Evolutionary conservation across 2,329 filamentous ascomycete genomes (phyloP).

Genomic region (Tolypocladium cylindrosporum): DNA sequence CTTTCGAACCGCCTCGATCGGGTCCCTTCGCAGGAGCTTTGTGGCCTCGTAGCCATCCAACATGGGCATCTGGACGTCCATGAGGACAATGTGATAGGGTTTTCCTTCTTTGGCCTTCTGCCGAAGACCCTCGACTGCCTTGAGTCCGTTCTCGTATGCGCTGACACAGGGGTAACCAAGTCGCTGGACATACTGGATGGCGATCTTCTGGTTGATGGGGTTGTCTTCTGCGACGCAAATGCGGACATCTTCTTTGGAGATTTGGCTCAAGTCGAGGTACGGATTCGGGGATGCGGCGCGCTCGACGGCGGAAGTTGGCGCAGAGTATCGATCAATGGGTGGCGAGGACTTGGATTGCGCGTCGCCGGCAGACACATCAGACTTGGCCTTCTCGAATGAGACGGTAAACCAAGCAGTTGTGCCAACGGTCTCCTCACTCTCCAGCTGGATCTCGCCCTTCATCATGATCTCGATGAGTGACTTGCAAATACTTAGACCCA

Average conservation of each 20-base stretch:
- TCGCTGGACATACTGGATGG: conserved; percentile 79
- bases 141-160: conserved; percentile 81
- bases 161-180: conserved; percentile 74
- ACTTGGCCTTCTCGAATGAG: conserved; percentile 71
- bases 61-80: conserved; percentile 96
- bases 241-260: conserved; percentile 69
- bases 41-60: conserved; percentile 91
- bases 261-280: conserved; percentile 57
- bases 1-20: conserved; percentile 65
- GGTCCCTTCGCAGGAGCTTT: conserved; percentile 67
- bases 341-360: conserved; percentile 28
- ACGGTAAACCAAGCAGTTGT: conserved; percentile 72
- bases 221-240: conserved; percentile 96
- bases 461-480: conserved; percentile 89
- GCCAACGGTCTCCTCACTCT: conserved; percentile 62
- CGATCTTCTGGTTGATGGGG: conserved; percentile 87
- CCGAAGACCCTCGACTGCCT: conserved; percentile 79
- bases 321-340: conserved; percentile 23
- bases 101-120: conserved; percentile 57
- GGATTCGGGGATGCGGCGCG: conserved; percentile 29
- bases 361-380: conserved; percentile 48
- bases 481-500: conserved; percentile 90
- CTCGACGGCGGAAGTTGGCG: conserved; percentile 22
- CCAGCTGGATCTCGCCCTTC: conserved; percentile 73
- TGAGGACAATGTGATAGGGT: conserved; percentile 84